These are phyloP conservation scores for Colletotrichum tofieldiae DNA, from an alignment of 2,329 filamentous ascomycete genomes.

Conservation along the genomic window DNA sequence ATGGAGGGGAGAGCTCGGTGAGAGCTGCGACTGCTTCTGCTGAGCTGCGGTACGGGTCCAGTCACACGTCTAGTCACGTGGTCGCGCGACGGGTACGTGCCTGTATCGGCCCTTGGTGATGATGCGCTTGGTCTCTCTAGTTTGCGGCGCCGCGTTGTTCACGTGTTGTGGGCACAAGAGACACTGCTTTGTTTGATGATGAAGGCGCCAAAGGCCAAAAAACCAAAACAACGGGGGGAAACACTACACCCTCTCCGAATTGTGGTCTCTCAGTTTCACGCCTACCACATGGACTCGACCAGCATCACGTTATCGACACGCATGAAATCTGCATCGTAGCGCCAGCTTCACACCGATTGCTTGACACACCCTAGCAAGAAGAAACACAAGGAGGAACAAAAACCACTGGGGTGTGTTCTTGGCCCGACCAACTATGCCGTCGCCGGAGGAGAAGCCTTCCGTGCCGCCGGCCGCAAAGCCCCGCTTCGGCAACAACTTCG, in stretches of 20 bases:
- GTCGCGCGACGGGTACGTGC: conserved; percentile 20
- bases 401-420: background rate
- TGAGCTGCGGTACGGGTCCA: background rate
- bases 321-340: conserved; percentile 9
- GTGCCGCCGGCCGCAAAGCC: conserved; percentile 58
- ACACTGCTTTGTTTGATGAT: conserved; percentile 24
- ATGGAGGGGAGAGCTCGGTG: background rate
- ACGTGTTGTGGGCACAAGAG: conserved; percentile 8
- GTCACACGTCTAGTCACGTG: conserved; percentile 15
- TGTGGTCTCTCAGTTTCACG: background rate
- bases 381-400: background rate
- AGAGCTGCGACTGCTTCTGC: background rate
- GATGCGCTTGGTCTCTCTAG: conserved; percentile 27
- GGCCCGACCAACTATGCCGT: conserved; percentile 13
- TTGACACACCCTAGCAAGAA: conserved; percentile 1
- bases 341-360: background rate
- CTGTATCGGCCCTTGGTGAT: conserved; percentile 18
- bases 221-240: background rate
- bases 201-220: background rate
- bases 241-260: background rate
- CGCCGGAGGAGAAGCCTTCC: conserved; percentile 23
- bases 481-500: conserved; percentile 65
- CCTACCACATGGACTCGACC: conserved; percentile 2
- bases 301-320: conserved; percentile 14
- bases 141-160: conserved; percentile 29